Evolutionary conservation across 768 basidiomycete species (phyloP), one percentile per base, ranked within the genome.

Genomic region (Stropharia rugosoannulata): DNA sequence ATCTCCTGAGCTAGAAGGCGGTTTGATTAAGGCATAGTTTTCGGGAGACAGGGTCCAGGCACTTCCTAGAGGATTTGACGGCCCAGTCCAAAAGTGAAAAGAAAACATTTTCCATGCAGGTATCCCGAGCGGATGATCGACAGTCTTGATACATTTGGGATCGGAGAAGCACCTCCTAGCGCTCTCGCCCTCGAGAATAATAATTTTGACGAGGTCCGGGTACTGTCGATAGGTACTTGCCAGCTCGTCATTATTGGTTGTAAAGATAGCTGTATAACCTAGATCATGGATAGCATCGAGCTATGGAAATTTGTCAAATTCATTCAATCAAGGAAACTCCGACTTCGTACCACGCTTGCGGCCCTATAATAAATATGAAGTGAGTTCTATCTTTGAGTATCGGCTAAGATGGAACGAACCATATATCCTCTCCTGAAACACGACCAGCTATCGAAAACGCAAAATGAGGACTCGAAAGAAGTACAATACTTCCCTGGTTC

Each of bases 31-130:
- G 12, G 29, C 13, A 10, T 43, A 52, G 12, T 52, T 52, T 18
- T 52, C 51, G 10, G 51, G 51, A 6, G 51, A 52, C 19, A 52
- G 32, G 7, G 51, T 52, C 51, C 51, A 52, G 4, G 41, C 42
- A 12, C 44, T 52, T 1, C 51, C 51, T 6, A 52, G 29, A 15
- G 51, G 51, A 15, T 52, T 52, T 2, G 27, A 18, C 5, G 41
- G 27, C 16, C 51, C 42, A 5, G 18, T 18, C 51, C 51, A 52
- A 35, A 52, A 52, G 35, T 52, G 51, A 13, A 52, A 52, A 3
- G 51, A 52, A 16, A 52, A 52, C 51, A 52, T 52, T 32, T 52
- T 52, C 51, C 51, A 52, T 16, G 51, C 51, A 13, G 51, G 51
- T n/a, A 52, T 52, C 12, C 51, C 51, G 1, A 44, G 22, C 5